Conservation (phyloP, 331 rosid species). For the Ulmus americana region DNA sequence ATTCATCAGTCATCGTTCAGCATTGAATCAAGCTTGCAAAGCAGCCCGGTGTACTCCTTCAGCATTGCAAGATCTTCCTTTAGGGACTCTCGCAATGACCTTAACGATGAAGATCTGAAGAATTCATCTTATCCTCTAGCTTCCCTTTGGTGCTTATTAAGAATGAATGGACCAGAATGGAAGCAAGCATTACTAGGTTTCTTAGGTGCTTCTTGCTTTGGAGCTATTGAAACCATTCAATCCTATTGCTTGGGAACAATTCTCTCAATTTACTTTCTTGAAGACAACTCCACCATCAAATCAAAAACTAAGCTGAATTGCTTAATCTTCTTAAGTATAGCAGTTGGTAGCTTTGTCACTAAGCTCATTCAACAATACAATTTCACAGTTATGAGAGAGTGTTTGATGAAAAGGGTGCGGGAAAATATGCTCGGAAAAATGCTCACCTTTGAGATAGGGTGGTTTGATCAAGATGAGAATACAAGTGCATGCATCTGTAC, state of each 20-base stretch:
- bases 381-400: slow-evolving; percentile 69
- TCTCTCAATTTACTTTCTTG: slow-evolving; percentile 48
- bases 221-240: slow-evolving; percentile 55
- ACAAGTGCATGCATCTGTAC: slow-evolving; percentile 65
- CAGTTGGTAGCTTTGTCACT: slow-evolving; percentile 39
- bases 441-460: slow-evolving; percentile 63
- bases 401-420: slow-evolving; percentile 52
- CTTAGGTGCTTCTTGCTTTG: slow-evolving; percentile 55
- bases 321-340: slow-evolving; percentile 43
- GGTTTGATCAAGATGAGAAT: slow-evolving; percentile 66
- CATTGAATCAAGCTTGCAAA: slow-evolving; percentile 29
- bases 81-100: slow-evolving; percentile 17
- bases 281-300: slow-evolving; percentile 33
- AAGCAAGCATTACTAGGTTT: slow-evolving; percentile 59
- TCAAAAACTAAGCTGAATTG: slow-evolving; percentile 42
- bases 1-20: slow-evolving; percentile 15
- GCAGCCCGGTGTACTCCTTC: slow-evolving; percentile 43
- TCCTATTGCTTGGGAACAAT: slow-evolving; percentile 64
- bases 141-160: slow-evolving; percentile 51
- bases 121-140: slow-evolving; percentile 21
- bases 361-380: slow-evolving; percentile 55
- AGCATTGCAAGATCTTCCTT: slow-evolving; percentile 33
- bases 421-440: slow-evolving; percentile 44
- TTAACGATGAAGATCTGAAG: slow-evolving; percentile 5
- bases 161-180: slow-evolving; percentile 74